These are phyloP conservation scores for Allomyces macrogynus DNA, from an alignment of 192 early-diverging fungal genomes.

Conservation along the genomic window DNA sequence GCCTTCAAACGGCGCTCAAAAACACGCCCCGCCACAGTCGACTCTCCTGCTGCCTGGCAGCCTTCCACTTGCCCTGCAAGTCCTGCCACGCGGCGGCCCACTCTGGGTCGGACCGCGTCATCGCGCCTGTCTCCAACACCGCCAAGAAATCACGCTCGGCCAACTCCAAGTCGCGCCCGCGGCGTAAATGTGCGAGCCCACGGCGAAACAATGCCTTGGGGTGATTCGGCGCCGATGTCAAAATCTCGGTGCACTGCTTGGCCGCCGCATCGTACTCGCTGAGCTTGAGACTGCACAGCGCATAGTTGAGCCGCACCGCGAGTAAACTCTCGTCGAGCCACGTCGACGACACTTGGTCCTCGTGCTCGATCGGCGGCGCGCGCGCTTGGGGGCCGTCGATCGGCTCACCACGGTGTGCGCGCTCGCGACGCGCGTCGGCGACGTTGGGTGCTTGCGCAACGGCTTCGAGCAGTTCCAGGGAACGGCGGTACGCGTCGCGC, in stretches of 20 bases:
- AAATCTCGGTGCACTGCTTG: conserved; percentile 22
- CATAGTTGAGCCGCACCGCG: conserved; percentile 23
- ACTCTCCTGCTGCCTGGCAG: too few species aligned
- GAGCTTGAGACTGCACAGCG: conserved; percentile 29
- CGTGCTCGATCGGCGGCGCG: neutral
- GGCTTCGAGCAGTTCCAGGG: conserved; percentile 22
- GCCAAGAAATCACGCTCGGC: conserved; percentile 19
- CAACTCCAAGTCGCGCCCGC: conserved; percentile 30
- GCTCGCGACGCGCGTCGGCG: too few species aligned
- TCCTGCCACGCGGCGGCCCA: neutral
- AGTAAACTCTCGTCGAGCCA: conserved; percentile 13
- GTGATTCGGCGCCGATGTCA: conserved; percentile 16
- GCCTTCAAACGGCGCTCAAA: too few species aligned
- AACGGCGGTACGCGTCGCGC: conserved; percentile 20
- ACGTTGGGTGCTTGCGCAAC: conserved; percentile 1
- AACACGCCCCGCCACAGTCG: too few species aligned
- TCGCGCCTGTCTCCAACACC: neutral
- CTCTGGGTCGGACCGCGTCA: neutral
- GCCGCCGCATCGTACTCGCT: conserved; percentile 19
- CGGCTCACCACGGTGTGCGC: neutral
- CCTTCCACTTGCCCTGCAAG: neutral
- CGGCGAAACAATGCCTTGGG: conserved; percentile 32
- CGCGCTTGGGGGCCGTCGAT: neutral
- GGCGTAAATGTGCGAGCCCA: conserved; percentile 19
- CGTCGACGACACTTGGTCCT: conserved; percentile 6